phyloP scores from a whole-genome alignment of 108 stramenopile species.

The Chaetoceros muelleri region DNA sequence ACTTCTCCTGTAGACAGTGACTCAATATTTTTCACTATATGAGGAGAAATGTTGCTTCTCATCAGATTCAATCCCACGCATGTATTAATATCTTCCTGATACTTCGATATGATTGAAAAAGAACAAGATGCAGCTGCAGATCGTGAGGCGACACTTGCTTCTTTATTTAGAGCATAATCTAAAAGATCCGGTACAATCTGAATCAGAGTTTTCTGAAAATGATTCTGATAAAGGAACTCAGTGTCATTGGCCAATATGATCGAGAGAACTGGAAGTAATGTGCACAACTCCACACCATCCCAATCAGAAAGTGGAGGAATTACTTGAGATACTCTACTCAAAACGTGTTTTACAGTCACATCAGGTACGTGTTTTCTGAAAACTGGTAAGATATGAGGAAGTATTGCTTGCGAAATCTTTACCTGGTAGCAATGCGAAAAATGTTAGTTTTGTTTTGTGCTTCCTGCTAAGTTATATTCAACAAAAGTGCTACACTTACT shows the following conservation, averaged over 20 bases:
- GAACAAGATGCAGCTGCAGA: slow-evolving; percentile 46
- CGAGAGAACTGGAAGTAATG: slow-evolving; percentile 47
- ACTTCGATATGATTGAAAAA: slow-evolving; percentile 20
- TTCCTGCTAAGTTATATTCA: slow-evolving; percentile 5
- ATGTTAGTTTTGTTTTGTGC: background rate
- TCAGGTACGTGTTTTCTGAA: slow-evolving; percentile 12
- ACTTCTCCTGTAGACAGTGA: background rate
- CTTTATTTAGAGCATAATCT: slow-evolving; percentile 13
- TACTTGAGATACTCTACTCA: slow-evolving; percentile 18
- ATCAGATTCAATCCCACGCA: slow-evolving; percentile 12
- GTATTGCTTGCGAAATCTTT: slow-evolving; percentile 6
- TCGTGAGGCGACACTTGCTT: slow-evolving; percentile 11
- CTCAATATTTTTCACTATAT: slow-evolving; percentile 4
- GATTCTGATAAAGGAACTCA: slow-evolving; percentile 5
- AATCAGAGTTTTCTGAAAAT: slow-evolving; percentile 11
- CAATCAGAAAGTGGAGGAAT: slow-evolving; percentile 53
- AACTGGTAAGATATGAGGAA: slow-evolving; percentile 9
- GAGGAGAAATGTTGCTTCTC: background rate
- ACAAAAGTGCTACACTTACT: slow-evolving; percentile 12
- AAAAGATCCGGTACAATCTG: slow-evolving; percentile 23
- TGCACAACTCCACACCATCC: slow-evolving; percentile 35
- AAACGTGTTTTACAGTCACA: slow-evolving; percentile 6
- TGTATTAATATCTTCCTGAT: slow-evolving; percentile 1
- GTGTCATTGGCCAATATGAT: slow-evolving; percentile 20
- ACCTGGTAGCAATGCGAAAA: background rate